Evolutionary conservation across 495 filamentous ascomycete genomes (phyloP).

Genomic region (Aspergillus baeticus): DNA sequence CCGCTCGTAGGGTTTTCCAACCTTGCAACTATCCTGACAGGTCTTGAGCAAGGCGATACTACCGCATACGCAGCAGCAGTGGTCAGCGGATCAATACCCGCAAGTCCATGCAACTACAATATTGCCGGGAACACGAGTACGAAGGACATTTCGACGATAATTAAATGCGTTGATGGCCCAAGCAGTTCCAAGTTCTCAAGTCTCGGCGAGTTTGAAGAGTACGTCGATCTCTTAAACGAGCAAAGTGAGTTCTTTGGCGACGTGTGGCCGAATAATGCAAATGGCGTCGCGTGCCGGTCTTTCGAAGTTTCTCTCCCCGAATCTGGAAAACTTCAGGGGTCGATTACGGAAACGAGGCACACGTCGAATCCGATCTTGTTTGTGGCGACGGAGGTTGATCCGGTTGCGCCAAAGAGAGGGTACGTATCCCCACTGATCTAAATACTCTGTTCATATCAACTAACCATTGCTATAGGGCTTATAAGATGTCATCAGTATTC

Average conservation of each 20-base stretch:
- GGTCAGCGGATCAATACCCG: neutral
- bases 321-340: neutral
- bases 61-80: neutral
- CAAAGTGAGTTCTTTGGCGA: neutral
- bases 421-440: neutral
- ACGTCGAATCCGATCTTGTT: neutral
- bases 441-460: neutral
- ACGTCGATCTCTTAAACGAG: neutral
- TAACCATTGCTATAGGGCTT: neutral
- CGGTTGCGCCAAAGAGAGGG: neutral
- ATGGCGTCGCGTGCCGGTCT: neutral
- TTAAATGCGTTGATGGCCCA: neutral
- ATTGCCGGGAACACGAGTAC: neutral
- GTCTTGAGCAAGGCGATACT: neutral
- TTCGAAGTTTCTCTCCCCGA: neutral
- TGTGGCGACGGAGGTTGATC: neutral
- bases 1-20: neutral
- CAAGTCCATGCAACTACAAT: neutral
- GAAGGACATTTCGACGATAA: neutral
- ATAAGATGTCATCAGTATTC: slow-evolving; percentile 1
- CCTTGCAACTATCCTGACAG: neutral
- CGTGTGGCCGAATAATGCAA: neutral
- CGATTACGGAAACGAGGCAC: neutral
- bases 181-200: neutral
- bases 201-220: neutral